Base-by-base conservation (phyloP, 148 eudicot species). In the Chenopodium suecicum region DNA sequence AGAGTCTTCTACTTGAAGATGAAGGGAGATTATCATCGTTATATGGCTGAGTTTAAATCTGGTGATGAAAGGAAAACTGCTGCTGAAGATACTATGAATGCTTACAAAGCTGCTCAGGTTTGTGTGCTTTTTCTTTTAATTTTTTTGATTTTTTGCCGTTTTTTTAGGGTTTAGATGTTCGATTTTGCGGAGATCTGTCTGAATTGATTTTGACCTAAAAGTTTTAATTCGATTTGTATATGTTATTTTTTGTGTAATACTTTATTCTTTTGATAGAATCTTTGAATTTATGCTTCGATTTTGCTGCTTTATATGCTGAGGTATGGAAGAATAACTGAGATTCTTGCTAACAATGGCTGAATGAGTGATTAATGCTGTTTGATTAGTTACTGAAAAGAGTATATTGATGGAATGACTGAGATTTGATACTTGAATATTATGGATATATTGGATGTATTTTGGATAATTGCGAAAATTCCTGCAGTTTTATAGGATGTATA, bases 1-100 rank as follows among this genome's bases (percentile, higher is more conserved):
- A 90, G 87, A 86, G 92, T 90, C 9, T 90, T 90, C 73, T 90
- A 88, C 76, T 74, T 86, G 86, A 90, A 90, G 86, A 90, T 90
- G 92, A 90, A 90, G 74, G 92, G 92, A 0, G 92, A 90, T 83
- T 90, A 90, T 77, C 89, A 90, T 77, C 82, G 92, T 14, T 90
- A 90, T 74, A 60, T 90, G 85, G 89, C 90, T 46, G 92, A 88
- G 84, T 90, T 90, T 37, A 86, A 86, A 88, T 73, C 68, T 25
- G 89, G 86, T 23, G 89, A 84, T 48, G 87, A 90, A 63, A 48
- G 90, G 58, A 90, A 90, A 77, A 82, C 78, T 74, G 89, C 92
- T 47, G 92, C 91, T 44, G 92, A 90, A 69, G 86, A 82, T n/a
- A 90, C 91, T 66, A 88, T 88, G 86, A 25, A 62, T 3, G 89